Percentiles rank a stretch among this genome's conserved stretches.
phyloP scores from a whole-genome alignment of 495 filamentous ascomycete genomes.

The Aspergillus biplanus region DNA sequence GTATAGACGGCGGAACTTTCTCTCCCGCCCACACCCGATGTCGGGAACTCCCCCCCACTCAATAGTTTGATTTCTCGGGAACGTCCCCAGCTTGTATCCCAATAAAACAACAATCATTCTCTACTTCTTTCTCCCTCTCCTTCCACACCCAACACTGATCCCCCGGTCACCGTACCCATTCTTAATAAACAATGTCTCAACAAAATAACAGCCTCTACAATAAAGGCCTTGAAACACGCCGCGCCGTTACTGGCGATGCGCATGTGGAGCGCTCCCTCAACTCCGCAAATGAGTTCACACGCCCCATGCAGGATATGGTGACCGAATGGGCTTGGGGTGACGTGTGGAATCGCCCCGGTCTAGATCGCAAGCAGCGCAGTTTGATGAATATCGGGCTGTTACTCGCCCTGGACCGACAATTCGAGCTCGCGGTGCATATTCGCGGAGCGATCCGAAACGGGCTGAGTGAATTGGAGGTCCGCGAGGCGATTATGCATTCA shows the following conservation, averaged over 20 bases:
- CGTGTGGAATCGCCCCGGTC: constrained; percentile 57
- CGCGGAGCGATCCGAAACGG: constrained; percentile 60
- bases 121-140: neutral
- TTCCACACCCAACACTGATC: neutral
- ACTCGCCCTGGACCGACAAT: constrained; percentile 53
- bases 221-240: constrained; percentile 53
- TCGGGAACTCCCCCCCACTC: neutral
- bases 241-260: constrained; percentile 52
- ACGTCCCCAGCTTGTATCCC: neutral
- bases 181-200: neutral
- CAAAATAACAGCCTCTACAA: constrained; percentile 37
- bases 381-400: constrained; percentile 55
- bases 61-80: neutral
- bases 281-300: constrained; percentile 44
- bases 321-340: constrained; percentile 60
- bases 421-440: constrained; percentile 56
- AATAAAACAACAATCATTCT: neutral
- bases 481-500: constrained; percentile 49
- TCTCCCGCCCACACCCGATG: constrained; percentile 2
- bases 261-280: constrained; percentile 54
- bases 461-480: constrained; percentile 54
- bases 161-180: neutral
- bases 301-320: constrained; percentile 55
- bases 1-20: neutral
- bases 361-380: constrained; percentile 56